Conservation (phyloP, 2,329 filamentous ascomycete species). For the Neonectria sp. region DNA sequence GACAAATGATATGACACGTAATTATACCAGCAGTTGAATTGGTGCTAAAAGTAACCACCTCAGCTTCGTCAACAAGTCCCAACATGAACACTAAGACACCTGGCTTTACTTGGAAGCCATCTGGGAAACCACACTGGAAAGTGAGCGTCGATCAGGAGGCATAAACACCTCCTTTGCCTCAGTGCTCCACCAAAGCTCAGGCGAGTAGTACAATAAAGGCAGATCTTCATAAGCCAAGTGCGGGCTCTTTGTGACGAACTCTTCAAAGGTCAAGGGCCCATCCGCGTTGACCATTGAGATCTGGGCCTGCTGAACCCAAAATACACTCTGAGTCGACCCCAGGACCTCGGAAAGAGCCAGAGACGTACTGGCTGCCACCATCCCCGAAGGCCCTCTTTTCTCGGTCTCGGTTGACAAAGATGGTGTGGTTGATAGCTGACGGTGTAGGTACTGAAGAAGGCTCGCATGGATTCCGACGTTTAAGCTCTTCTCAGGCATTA, state of each 20-base stretch:
- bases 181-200: slow-evolving; percentile 45
- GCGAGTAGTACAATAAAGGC: slow-evolving; percentile 48
- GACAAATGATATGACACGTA: no score
- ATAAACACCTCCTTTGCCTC: slow-evolving; percentile 44
- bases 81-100: not conserved
- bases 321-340: slow-evolving; percentile 45
- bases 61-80: no score
- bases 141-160: slow-evolving; percentile 40
- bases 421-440: not conserved
- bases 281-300: slow-evolving; percentile 25
- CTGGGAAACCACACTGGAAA: slow-evolving; percentile 39
- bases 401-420: not conserved
- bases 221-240: slow-evolving; percentile 47
- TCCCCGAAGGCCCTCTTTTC: slow-evolving; percentile 13
- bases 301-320: slow-evolving; percentile 49
- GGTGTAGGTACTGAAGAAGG: slow-evolving; percentile 32
- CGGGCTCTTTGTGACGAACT: slow-evolving; percentile 38
- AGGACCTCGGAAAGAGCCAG: slow-evolving; percentile 36
- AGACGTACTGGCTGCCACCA: slow-evolving; percentile 25
- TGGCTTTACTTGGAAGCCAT: not conserved
- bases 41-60: no score
- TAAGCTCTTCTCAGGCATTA: slow-evolving; percentile 33
- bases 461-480: slow-evolving; percentile 40
- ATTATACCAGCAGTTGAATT: no score
- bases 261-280: slow-evolving; percentile 29